Conservation (phyloP, 2,329 filamentous ascomycete species). For the Juglanconis sp. region DNA sequence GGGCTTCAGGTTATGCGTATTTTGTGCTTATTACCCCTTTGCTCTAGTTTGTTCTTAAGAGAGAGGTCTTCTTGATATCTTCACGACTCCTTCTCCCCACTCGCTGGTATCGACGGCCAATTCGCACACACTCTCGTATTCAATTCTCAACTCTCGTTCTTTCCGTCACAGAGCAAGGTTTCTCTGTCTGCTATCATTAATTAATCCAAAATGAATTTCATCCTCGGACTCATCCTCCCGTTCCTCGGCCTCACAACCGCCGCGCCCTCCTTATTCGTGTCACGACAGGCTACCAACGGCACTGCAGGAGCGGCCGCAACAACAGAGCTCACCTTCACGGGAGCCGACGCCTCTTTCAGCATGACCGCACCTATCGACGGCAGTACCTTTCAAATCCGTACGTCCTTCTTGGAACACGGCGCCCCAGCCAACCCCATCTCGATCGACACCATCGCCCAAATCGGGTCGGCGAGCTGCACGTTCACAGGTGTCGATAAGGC, state of each 20-base stretch:
- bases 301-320: neutral
- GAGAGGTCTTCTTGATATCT: neutral
- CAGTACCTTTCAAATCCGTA: slow-evolving; percentile 1
- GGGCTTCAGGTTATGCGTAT: neutral
- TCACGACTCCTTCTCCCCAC: neutral
- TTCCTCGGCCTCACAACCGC: neutral
- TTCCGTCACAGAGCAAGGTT: neutral
- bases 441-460: slow-evolving; percentile 11
- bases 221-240: neutral
- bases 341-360: slow-evolving; percentile 7
- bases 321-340: slow-evolving; percentile 12
- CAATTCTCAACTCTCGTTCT: neutral
- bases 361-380: slow-evolving; percentile 9
- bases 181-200: neutral
- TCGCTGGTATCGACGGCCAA: too few species aligned
- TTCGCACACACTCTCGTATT: too few species aligned
- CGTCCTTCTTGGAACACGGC: neutral
- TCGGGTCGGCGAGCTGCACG: slow-evolving; percentile 6
- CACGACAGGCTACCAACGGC: neutral
- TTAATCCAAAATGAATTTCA: neutral
- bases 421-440: slow-evolving; percentile 8
- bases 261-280: neutral
- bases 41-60: neutral
- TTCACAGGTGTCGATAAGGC: slow-evolving; percentile 3
- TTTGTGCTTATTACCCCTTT: neutral